Conservation (phyloP, 441 rosid species). For the Raphanus hybrid region DNA sequence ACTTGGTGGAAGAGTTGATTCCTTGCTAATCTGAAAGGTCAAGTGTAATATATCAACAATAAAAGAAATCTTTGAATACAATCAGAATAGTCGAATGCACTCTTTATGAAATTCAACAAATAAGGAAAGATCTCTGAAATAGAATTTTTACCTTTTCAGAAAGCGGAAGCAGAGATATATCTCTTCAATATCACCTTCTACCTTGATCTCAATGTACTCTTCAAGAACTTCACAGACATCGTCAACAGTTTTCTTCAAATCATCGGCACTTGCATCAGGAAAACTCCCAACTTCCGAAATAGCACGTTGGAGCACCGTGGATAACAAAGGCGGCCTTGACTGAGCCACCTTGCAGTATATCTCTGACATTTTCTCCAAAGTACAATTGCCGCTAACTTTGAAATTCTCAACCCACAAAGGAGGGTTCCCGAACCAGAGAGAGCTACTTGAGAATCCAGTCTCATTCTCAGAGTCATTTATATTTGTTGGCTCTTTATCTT, state of each 20-base stretch:
- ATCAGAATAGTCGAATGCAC: not conserved
- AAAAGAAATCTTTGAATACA: not conserved
- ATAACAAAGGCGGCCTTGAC: slow-evolving; percentile 51
- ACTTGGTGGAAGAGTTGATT: slow-evolving; percentile 59
- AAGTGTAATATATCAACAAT: not conserved
- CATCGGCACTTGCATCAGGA: slow-evolving; percentile 49
- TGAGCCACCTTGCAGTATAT: slow-evolving; percentile 58
- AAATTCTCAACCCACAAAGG: slow-evolving; percentile 79
- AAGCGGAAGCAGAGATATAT: slow-evolving; percentile 75
- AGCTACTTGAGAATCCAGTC: slow-evolving; percentile 36
- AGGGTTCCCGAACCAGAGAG: slow-evolving; percentile 82
- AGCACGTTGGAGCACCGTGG: slow-evolving; percentile 59
- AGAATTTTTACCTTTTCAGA: slow-evolving; percentile 62
- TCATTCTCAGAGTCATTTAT: slow-evolving; percentile 44
- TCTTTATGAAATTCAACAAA: no score
- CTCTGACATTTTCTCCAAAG: slow-evolving; percentile 59
- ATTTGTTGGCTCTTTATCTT: slow-evolving; percentile 41
- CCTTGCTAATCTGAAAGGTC: slow-evolving; percentile 61
- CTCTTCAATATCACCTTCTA: slow-evolving; percentile 83
- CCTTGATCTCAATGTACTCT: slow-evolving; percentile 71
- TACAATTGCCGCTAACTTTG: slow-evolving; percentile 56
- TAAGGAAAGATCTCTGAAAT: slow-evolving; percentile 5
- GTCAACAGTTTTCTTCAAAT: slow-evolving; percentile 55
- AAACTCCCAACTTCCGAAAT: slow-evolving; percentile 45
- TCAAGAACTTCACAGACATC: slow-evolving; percentile 67